Base-by-base conservation (phyloP, 306 rosid species). In the Rubus idaeus region DNA sequence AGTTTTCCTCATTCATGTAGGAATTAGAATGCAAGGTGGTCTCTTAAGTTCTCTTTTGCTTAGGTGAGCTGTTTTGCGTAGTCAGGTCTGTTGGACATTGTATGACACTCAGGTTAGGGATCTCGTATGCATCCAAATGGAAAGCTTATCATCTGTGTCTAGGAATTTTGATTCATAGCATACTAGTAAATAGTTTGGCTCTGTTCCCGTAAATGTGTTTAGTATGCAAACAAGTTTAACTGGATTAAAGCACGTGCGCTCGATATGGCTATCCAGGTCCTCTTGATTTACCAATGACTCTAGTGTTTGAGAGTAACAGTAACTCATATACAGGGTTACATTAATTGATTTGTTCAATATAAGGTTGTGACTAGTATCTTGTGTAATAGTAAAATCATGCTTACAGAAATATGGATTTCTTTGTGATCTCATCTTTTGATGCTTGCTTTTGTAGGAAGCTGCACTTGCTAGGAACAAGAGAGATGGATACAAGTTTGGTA, bases 381-480 rank as follows among this genome's bases (percentile, higher is more conserved):
- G 23, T 39, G 65, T 72, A n/a, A 1, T 37, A 50, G 14, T n/a
- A 20, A 18, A 4, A 0, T 72, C 37, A 71, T 35, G 49, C n/a
- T 8, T 53, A 47, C 60, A 3, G 9, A n/a, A 5, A 55, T 55
- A 12, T 72, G 39, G 3, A 51, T 40, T 20, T 20, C n/a, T 5
- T 41, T 55, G 41, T 26, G 53, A 41, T 42, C 66, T 55, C 51
- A 55, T 55, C 37, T 39, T 55, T 41, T 73, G 39, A 73, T 40
- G 51, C 5, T 55, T 55, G 41, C n/a, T 40, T 20, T 73, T 37
- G 35, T 7, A 73, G 83, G 75, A 79, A 73, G 83, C 83, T 0
- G 62, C 46, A 76, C 50, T 53, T 35, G 83, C 83, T 23, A 20
- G 46, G 60, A 60, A 44, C 8, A 65, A 17, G 61, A 79, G 65